phyloP scores from a whole-genome alignment of 1,284 basidiomycete species.

The Cryptococcus maquisensis region DNA sequence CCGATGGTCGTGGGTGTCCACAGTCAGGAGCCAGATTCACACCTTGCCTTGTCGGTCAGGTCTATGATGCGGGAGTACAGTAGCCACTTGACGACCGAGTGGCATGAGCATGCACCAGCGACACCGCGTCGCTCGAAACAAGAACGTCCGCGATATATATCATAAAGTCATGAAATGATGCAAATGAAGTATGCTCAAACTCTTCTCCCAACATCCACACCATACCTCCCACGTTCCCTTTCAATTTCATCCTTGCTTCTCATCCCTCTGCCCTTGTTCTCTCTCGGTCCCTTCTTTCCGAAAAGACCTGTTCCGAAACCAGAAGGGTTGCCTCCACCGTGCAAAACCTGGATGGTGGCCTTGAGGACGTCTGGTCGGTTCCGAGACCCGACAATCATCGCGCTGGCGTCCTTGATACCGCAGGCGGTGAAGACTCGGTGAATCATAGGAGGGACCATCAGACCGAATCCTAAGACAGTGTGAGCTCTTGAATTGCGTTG shows the following conservation, averaged over 20 bases:
- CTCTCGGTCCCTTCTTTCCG: conserved; percentile 30
- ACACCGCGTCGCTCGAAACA: background rate
- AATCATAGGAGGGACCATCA: conserved; percentile 82
- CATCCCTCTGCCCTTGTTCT: conserved; percentile 48
- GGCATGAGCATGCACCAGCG: too few relatives aligned
- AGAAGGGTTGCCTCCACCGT: conserved; percentile 44
- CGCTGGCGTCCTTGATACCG: conserved; percentile 89
- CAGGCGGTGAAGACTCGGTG: conserved; percentile 84
- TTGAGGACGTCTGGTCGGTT: conserved; percentile 56
- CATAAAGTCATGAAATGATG: background rate
- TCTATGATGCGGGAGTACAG: too few relatives aligned
- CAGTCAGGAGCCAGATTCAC: too few relatives aligned
- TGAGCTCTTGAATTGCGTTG: background rate
- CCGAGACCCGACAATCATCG: conserved; percentile 88
- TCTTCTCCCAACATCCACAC: conserved; percentile 41
- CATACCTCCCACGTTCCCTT: conserved; percentile 47
- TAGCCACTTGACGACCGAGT: too few relatives aligned
- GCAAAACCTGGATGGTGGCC: conserved; percentile 46
- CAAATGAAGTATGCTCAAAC: conserved; percentile 15
- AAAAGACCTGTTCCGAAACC: conserved; percentile 41
- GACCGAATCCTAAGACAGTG: conserved; percentile 66
- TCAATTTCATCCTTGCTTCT: conserved; percentile 45
- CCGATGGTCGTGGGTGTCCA: too few relatives aligned
- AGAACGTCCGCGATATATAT: too few relatives aligned
- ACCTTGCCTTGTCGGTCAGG: too few relatives aligned